Evolutionary conservation across 2,329 filamentous ascomycete species (phyloP), one percentile per base, ranked within the genome.

Genomic region (Aureobasidium lini): DNA sequence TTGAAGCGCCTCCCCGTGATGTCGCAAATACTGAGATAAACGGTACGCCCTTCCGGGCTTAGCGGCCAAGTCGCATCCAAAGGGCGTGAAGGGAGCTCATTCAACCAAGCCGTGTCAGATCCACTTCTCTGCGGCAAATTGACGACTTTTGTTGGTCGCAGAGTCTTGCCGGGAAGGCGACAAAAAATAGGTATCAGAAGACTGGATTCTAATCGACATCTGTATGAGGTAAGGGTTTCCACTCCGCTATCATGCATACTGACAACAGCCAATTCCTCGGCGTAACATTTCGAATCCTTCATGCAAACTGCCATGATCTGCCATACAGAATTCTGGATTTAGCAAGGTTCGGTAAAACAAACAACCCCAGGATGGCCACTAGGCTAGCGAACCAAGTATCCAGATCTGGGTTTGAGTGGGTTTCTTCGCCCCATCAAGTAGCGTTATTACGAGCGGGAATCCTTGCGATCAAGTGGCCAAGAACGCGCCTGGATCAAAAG

Each of bases 391-490:
- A 56, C 52, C 49, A 53, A 53, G 15, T 32, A 13, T 18, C 29
- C 50, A 43, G 28, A 54, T 43, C 18, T 54, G 50, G 50, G 23
- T 53, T 34, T 53, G 36, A 42, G 40, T 56, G 52, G 52, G 52
- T 56, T 56, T 34, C 11, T 56, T 56, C 40, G 52, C 52, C 52
- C 52, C 52, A 54, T 54, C 39, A 37, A 56, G 52, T 56, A 56
- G 52, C 52, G 52, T 44, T 56, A n/a, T 46, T 40, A 56, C 52
- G 18, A 56, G 52, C 29, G 3, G 6, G 40, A 44, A 56, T 56
- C 52, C 52, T 56, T 44, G 52, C 52, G 29, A 10, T 15, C 34
- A n/a, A 56, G 40, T 40, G 31, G 52, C 52, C 52, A 56, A 56
- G 40, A 16, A n/a, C 18, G 40, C 39, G 52, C 52, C 52, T 56